Conservation (phyloP, 306 rosid species). For the Betula pendula region DNA sequence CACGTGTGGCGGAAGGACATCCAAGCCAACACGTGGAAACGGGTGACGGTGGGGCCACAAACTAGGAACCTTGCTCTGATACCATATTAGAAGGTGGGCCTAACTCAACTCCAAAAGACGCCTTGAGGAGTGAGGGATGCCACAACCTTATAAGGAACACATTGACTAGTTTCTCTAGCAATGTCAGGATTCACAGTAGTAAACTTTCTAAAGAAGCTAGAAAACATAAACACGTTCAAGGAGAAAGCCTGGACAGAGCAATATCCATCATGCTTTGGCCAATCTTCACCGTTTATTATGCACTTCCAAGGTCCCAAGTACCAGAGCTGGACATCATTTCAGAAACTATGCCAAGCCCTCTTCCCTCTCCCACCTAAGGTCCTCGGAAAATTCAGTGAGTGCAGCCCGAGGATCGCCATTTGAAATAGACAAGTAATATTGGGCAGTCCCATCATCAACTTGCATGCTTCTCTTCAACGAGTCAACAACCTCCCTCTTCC, state of each 20-base stretch:
- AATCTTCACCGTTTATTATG: slow-evolving; percentile 14
- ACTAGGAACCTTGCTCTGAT: no score
- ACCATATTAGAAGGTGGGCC: no score
- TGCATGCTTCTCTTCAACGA: slow-evolving; percentile 88
- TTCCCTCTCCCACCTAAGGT: slow-evolving; percentile 77
- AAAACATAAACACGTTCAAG: slow-evolving; percentile 18
- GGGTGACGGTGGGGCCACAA: no score
- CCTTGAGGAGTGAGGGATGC: no score
- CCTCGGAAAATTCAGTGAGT: slow-evolving; percentile 69
- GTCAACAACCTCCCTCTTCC: slow-evolving; percentile 65
- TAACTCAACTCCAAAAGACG: no score
- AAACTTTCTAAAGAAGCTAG: slow-evolving; percentile 4
- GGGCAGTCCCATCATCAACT: slow-evolving; percentile 85
- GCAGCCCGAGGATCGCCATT: slow-evolving; percentile 93
- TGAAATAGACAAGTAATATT: slow-evolving; percentile 76
- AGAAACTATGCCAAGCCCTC: slow-evolving; percentile 38
- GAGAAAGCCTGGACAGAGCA: slow-evolving; percentile 21
- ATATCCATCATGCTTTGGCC: background rate
- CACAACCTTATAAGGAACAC: no score
- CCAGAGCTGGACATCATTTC: background rate
- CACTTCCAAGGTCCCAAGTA: slow-evolving; percentile 5
- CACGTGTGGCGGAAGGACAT: no score
- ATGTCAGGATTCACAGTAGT: no score
- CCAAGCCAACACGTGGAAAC: no score
- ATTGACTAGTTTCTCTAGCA: no score